Conservation (phyloP, 2,329 filamentous ascomycete genomes). For the Claviceps sorghi region DNA sequence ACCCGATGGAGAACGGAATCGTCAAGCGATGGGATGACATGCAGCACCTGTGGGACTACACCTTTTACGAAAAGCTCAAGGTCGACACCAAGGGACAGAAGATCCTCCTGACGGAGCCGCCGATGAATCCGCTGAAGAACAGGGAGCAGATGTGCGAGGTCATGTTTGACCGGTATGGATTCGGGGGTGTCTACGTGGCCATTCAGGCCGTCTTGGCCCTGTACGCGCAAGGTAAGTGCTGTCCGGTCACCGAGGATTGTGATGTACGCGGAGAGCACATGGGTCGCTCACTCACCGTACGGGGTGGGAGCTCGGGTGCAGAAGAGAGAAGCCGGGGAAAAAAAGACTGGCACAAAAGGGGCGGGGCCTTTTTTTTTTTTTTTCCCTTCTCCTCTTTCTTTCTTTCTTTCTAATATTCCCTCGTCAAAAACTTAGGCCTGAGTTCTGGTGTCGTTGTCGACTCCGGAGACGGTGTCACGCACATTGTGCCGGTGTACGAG, state of each 20-base stretch:
- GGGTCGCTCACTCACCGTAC: no score
- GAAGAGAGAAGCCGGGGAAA: background rate
- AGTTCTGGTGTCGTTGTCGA: slow-evolving; percentile 96
- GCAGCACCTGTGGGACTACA: slow-evolving; percentile 99
- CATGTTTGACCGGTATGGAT: slow-evolving; percentile 96
- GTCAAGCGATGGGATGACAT: slow-evolving; percentile 99
- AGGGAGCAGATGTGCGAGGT: slow-evolving; percentile 96
- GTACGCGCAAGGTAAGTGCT: slow-evolving; percentile 71
- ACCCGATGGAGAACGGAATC: slow-evolving; percentile 99
- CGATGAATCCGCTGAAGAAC: slow-evolving; percentile 95
- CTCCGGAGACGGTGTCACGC: slow-evolving; percentile 93
- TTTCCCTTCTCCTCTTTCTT: no score
- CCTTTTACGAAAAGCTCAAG: slow-evolving; percentile 93
- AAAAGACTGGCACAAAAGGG: background rate
- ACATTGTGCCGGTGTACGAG: slow-evolving; percentile 97
- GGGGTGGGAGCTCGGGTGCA: background rate
- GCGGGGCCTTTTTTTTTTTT: no score
- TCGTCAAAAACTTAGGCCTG: slow-evolving; percentile 39
- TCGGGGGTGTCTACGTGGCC: slow-evolving; percentile 93
- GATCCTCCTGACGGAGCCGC: slow-evolving; percentile 92
- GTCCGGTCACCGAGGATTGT: background rate
- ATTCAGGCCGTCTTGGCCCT: slow-evolving; percentile 93
- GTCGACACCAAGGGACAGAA: slow-evolving; percentile 83
- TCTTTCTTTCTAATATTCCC: no score
- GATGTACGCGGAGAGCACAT: background rate